Percentiles rank a stretch among this genome's conserved stretches.
These are phyloP conservation scores for Rubia yunnanensis DNA, from an alignment of 257 asterid species.

Conservation along the genomic window DNA sequence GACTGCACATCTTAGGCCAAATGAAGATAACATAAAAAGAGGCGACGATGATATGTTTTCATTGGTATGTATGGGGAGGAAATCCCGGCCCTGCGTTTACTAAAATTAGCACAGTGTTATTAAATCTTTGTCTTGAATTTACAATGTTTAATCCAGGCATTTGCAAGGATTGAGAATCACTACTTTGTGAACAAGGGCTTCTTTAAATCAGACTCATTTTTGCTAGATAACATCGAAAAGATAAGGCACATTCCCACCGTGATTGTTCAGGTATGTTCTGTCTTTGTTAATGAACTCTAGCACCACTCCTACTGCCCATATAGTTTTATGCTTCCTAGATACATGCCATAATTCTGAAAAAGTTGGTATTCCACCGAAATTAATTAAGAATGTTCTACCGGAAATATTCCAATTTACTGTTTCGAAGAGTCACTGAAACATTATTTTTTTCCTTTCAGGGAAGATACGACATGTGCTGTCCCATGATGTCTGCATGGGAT, in stretches of 20 bases:
- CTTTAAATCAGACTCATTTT: constrained; percentile 62
- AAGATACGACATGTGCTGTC: constrained; percentile 87
- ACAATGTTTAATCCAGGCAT: constrained; percentile 52
- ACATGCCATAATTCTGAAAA: too few species aligned
- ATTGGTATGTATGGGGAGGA: constrained; percentile 51
- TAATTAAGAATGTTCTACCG: neutral
- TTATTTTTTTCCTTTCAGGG: constrained; percentile 46
- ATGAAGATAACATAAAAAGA: constrained; percentile 50
- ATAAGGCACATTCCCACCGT: constrained; percentile 70
- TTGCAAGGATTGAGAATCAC: constrained; percentile 98
- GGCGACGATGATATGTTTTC: constrained; percentile 87
- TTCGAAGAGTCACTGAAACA: neutral
- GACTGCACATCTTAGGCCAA: constrained; percentile 92
- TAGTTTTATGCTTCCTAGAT: neutral
- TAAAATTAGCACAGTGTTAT: neutral
- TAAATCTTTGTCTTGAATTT: constrained; percentile 5
- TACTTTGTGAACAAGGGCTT: constrained; percentile 91
- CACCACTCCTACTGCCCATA: neutral
- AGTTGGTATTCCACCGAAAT: neutral
- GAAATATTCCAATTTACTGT: neutral
- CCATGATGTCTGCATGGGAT: constrained; percentile 99
- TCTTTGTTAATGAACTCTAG: constrained; percentile 2
- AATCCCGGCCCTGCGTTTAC: neutral
- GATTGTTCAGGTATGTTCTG: constrained; percentile 72
- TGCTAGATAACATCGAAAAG: constrained; percentile 82